Percentiles rank a stretch among this genome's conserved stretches.
Conservation (phyloP, 495 filamentous ascomycete species). For the Sabuloglossum arenarium region DNA sequence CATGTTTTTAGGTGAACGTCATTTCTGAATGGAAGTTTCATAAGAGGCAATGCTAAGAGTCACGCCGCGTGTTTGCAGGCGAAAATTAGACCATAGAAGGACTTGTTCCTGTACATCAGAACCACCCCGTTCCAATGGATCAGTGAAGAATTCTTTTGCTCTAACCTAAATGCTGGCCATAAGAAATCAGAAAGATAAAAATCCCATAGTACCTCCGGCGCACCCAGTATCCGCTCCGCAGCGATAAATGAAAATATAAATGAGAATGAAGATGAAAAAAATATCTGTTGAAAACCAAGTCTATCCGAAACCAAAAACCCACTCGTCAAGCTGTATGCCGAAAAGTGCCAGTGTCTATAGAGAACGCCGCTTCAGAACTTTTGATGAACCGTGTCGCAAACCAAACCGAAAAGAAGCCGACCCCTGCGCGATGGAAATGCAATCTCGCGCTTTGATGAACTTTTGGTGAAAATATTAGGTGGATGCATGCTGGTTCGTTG, state of each 20-base stretch:
- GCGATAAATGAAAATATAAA: not conserved
- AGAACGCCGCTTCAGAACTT: slow-evolving; percentile 1
- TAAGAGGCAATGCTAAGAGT: not conserved
- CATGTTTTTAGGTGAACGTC: not conserved
- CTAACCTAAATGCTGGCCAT: not conserved
- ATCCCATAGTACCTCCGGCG: not conserved
- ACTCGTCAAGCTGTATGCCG: not conserved
- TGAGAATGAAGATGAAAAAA: not conserved
- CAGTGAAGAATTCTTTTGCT: not conserved
- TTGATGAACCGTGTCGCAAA: not conserved
- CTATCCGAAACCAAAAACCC: slow-evolving; percentile 1
- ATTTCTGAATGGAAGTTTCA: not conserved
- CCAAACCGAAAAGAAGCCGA: not conserved
- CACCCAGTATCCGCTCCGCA: not conserved
- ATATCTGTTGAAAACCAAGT: not conserved
- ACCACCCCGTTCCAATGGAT: not conserved
- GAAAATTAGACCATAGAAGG: no score
- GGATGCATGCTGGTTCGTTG: not conserved
- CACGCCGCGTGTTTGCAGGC: not conserved
- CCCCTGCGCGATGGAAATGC: not conserved
- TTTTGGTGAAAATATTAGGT: not conserved
- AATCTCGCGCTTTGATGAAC: slow-evolving; percentile 1
- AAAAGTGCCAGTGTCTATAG: not conserved
- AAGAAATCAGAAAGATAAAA: not conserved
- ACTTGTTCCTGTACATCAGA: no score